Conservation (phyloP, 2,329 filamentous ascomycete genomes). For the Hypoxylon sp. region DNA sequence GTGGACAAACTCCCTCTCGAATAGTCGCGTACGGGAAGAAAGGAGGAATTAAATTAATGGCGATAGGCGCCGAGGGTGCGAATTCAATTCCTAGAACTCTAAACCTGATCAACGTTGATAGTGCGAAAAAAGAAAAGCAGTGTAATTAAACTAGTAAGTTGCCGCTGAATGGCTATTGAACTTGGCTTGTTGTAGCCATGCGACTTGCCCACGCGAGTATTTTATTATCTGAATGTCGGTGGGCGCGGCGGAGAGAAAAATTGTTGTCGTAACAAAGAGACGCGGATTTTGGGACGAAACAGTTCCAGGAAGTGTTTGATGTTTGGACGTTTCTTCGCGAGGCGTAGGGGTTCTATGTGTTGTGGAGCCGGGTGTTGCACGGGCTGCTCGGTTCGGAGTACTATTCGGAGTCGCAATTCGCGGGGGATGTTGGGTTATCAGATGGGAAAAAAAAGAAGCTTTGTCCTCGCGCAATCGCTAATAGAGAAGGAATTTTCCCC, state of each 20-base stretch:
- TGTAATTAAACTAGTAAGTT: slow-evolving; percentile 31
- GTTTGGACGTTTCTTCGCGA: slow-evolving; percentile 20
- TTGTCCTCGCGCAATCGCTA: slow-evolving; percentile 18
- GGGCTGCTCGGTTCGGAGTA: slow-evolving; percentile 34
- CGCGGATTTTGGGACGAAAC: slow-evolving; percentile 19
- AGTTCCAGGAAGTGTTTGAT: slow-evolving; percentile 21
- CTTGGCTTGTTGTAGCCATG: slow-evolving; percentile 28
- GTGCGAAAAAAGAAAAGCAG: slow-evolving; percentile 21
- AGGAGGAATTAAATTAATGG: slow-evolving; percentile 28
- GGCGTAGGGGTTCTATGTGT: slow-evolving; percentile 10
- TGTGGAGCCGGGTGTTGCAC: slow-evolving; percentile 21
- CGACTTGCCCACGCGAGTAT: background rate
- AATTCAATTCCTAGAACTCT: slow-evolving; percentile 6
- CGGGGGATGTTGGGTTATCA: slow-evolving; percentile 34
- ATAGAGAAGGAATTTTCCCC: slow-evolving; percentile 19
- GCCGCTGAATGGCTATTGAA: slow-evolving; percentile 26
- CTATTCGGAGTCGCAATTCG: slow-evolving; percentile 32
- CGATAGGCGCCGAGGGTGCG: slow-evolving; percentile 11
- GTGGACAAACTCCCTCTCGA: slow-evolving; percentile 10
- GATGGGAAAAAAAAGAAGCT: slow-evolving; percentile 30
- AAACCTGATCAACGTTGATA: slow-evolving; percentile 15
- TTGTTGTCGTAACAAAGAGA: slow-evolving; percentile 14
- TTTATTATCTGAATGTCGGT: slow-evolving; percentile 8
- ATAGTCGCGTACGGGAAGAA: slow-evolving; percentile 1
- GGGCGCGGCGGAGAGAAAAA: slow-evolving; percentile 9